Percentiles rank a stretch among this genome's conserved stretches.
Conservation (phyloP, 139 green algal genomes). For the Chlorella vulgaris region DNA sequence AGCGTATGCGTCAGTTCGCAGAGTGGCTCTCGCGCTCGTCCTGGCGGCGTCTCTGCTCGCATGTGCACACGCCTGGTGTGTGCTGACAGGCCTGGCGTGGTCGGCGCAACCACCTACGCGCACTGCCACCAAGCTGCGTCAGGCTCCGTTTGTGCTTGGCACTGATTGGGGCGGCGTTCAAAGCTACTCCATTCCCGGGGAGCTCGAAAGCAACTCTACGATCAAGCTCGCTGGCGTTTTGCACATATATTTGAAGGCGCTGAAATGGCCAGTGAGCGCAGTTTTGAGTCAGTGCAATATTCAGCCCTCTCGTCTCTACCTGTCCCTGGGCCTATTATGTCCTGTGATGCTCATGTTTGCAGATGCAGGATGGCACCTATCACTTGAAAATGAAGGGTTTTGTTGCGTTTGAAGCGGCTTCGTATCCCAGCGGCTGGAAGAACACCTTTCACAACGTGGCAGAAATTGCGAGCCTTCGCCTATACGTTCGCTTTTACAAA, state of each 20-base stretch:
- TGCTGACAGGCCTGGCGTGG: no score
- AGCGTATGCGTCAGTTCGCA: no score
- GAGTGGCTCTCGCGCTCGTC: no score
- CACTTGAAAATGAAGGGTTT: not conserved
- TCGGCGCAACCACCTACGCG: no score
- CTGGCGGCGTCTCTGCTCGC: no score
- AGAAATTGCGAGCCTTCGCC: not conserved
- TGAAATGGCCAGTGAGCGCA: not conserved
- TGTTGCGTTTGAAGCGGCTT: not conserved
- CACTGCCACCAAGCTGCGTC: no score
- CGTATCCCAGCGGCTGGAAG: not conserved
- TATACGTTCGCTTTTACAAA: not conserved
- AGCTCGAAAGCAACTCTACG: no score
- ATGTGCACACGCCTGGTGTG: no score
- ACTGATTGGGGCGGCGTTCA: not conserved
- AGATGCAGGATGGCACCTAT: not conserved
- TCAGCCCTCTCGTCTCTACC: not conserved
- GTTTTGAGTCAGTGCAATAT: not conserved
- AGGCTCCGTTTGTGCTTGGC: no score
- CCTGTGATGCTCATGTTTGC: no score
- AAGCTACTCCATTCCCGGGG: not conserved
- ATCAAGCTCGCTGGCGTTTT: not conserved
- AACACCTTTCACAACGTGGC: not conserved
- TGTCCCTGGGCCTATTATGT: no score
- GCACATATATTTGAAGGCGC: constrained; percentile 3